Percentiles rank a stretch among this genome's conserved stretches.
Conservation (phyloP, 2,329 filamentous ascomycete genomes). For the Colletotrichum liriopes region DNA sequence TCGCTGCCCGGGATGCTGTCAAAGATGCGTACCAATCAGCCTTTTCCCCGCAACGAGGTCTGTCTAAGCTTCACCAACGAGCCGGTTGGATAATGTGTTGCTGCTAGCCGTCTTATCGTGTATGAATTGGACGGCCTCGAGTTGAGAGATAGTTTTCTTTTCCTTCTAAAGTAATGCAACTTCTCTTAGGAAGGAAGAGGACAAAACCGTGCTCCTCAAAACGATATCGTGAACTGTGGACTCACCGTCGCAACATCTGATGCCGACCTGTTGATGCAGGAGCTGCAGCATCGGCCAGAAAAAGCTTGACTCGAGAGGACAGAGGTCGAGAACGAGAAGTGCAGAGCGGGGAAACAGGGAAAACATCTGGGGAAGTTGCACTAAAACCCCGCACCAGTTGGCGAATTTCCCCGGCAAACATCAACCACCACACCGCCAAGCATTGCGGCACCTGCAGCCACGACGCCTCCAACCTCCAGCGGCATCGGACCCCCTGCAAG, state of each 20-base stretch:
- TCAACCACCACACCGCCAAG: slow-evolving; percentile 11
- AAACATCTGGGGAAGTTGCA: slow-evolving; percentile 41
- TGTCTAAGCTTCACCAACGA: slow-evolving; percentile 1
- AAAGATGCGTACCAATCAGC: slow-evolving; percentile 19
- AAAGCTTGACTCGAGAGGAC: slow-evolving; percentile 32
- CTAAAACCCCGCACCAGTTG: slow-evolving; percentile 41
- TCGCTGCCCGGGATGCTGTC: not conserved
- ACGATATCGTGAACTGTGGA: too few relatives aligned
- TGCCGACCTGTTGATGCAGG: not conserved
- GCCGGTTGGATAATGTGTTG: not conserved
- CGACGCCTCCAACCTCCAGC: not conserved
- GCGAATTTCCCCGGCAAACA: slow-evolving; percentile 34
- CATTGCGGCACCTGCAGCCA: slow-evolving; percentile 22
- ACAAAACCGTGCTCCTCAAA: not conserved
- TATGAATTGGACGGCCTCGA: not conserved
- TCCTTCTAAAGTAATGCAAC: too few relatives aligned
- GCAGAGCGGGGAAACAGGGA: slow-evolving; percentile 36
- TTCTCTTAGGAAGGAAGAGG: not conserved
- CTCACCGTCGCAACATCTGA: not conserved
- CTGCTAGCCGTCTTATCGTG: not conserved
- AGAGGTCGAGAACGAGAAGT: slow-evolving; percentile 10
- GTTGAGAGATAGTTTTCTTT: too few relatives aligned
- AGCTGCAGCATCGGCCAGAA: slow-evolving; percentile 11
- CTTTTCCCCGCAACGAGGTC: not conserved
- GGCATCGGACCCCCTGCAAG: slow-evolving; percentile 13